Evolutionary conservation across 2,329 filamentous ascomycete genomes (phyloP), one percentile per base, ranked within the genome.

Genomic region (Hysterium pulicare): DNA sequence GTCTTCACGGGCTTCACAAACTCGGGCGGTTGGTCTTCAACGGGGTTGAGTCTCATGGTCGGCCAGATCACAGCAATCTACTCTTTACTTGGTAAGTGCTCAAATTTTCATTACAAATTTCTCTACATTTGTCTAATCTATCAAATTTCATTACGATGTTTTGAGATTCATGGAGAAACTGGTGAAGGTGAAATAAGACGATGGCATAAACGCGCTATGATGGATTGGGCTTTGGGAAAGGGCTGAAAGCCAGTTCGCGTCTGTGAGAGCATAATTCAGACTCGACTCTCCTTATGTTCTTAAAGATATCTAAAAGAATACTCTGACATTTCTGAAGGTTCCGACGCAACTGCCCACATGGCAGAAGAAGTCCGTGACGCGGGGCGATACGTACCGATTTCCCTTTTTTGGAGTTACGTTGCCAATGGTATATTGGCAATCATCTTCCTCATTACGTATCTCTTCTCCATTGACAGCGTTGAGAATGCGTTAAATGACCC

Each of bases 331-430:
- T 10, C 17, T n/a, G 13, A 24, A 63, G 59, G 58, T 40, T 60
- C 66, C 35, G 70, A 73, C 44, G 65, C 67, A 8, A 64, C 67
- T 16, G 67, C 66, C 2, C 67, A 72, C 43, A 67, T 73, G 55
- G 55, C 69, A 2, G 69, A 73, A 47, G 70, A 73, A 44, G 62
- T 71, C 44, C 64, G 67, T 41, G 61, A 71, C 21, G 69, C 70
- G 2, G 60, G 63, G 16, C 63, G 57, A 13, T 61, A 67, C 13
- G 64, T 73, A 3, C n/a, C n/a, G n/a, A n/a, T n/a, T n/a, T n/a
- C n/a, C n/a, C n/a, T 64, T 47, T 41, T 61, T 7, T 46, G 44
- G n/a, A 48, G 50, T 8, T 52, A 51, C 21, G 28, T 50, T 10
- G 33, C 58, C 28, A 71, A 71, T 44, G 63, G 64, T 20, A 39